Evolutionary conservation across 331 rosid genomes (phyloP).

Genomic region (Cydonia oblonga): DNA sequence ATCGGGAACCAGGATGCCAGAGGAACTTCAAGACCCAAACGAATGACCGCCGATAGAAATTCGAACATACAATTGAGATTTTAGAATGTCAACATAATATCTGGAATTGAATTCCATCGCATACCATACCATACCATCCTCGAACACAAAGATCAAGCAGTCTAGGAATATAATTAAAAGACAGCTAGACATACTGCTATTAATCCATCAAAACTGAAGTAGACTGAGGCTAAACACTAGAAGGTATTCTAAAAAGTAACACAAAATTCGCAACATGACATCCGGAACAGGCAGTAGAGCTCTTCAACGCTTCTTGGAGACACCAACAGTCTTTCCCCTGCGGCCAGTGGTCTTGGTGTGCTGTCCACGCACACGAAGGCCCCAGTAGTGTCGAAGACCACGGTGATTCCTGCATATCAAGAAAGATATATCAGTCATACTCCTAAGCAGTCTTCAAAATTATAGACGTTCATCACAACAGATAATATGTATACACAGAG

Average conservation of each 20-base stretch:
- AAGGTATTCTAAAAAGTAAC: slow-evolving; percentile 1
- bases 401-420: slow-evolving; percentile 54
- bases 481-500: too few species aligned
- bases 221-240: slow-evolving; percentile 2
- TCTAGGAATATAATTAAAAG: background rate
- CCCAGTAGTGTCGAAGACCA: slow-evolving; percentile 77
- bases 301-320: slow-evolving; percentile 54
- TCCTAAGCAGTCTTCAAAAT: background rate
- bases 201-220: slow-evolving; percentile 7
- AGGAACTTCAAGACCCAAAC: too few species aligned
- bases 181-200: background rate
- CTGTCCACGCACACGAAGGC: slow-evolving; percentile 73
- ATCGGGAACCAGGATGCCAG: too few species aligned
- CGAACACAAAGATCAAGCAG: background rate
- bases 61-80: background rate
- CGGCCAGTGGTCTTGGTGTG: slow-evolving; percentile 73
- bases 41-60: background rate
- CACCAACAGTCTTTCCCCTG: slow-evolving; percentile 72
- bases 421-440: background rate
- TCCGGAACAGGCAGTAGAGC: background rate
- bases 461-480: too few species aligned
- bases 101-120: background rate
- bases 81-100: background rate
- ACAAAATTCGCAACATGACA: slow-evolving; percentile 10
- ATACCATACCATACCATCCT: background rate